Conservation (phyloP, 106 monocot species). For the Alisma plantagoaquatica region DNA sequence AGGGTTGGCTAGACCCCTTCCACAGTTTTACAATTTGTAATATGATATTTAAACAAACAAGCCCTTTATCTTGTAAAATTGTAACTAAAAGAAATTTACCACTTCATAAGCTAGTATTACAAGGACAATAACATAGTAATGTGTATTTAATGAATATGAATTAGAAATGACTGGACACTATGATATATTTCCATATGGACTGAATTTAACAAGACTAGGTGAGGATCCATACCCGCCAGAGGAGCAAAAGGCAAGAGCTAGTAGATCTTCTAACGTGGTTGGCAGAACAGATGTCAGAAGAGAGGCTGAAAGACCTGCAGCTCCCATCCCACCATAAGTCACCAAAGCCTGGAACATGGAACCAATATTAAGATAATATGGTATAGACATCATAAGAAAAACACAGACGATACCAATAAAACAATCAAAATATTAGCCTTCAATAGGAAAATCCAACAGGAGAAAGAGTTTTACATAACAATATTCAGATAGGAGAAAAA, state of each 20-base stretch:
- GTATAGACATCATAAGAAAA: too few relatives aligned
- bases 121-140: neutral
- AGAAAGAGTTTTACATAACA: too few relatives aligned
- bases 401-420: too few relatives aligned
- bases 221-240: constrained; percentile 77
- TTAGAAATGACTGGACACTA: neutral
- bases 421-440: too few relatives aligned
- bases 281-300: constrained; percentile 90
- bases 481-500: too few relatives aligned
- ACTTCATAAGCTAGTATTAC: neutral
- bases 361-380: too few relatives aligned
- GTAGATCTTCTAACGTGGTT: constrained; percentile 88
- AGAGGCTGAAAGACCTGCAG: constrained; percentile 91
- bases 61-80: too few relatives aligned
- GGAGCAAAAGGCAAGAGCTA: constrained; percentile 81
- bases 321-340: constrained; percentile 86
- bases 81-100: too few relatives aligned
- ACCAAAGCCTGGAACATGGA: constrained; percentile 46
- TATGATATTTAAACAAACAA: too few relatives aligned
- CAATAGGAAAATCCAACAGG: too few relatives aligned
- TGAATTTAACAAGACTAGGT: neutral
- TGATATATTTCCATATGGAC: neutral
- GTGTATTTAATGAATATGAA: neutral
- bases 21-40: too few relatives aligned
- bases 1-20: too few relatives aligned